These are phyloP conservation scores for Russula abietina DNA, from an alignment of 768 basidiomycete genomes.

Conservation along the genomic window DNA sequence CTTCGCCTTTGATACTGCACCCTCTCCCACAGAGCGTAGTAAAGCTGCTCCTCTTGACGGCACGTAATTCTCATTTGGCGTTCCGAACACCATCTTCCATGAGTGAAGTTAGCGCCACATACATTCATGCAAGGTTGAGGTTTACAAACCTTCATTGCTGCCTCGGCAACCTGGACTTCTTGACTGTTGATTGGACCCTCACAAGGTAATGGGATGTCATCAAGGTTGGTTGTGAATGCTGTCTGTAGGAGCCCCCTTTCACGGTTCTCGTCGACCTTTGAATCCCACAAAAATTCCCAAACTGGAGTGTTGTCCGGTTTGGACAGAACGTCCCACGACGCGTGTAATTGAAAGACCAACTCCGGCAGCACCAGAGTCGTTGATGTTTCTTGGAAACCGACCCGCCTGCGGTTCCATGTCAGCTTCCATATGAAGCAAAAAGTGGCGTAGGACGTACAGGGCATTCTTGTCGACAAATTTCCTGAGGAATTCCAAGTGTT, in stretches of 20 bases:
- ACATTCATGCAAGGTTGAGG: neutral
- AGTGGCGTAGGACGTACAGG: slow-evolving; percentile 50
- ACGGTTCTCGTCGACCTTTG: slow-evolving; percentile 64
- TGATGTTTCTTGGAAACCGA: slow-evolving; percentile 49
- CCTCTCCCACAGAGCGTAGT: slow-evolving; percentile 51
- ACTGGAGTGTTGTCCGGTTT: slow-evolving; percentile 37
- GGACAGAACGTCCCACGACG: slow-evolving; percentile 48
- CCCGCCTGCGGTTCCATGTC: slow-evolving; percentile 41
- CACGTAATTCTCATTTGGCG: slow-evolving; percentile 64
- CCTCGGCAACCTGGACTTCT: slow-evolving; percentile 51
- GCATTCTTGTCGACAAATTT: slow-evolving; percentile 79
- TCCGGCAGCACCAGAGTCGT: slow-evolving; percentile 36
- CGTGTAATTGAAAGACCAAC: slow-evolving; percentile 40
- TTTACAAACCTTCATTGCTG: slow-evolving; percentile 57
- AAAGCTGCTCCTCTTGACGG: slow-evolving; percentile 50
- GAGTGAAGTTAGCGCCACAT: neutral
- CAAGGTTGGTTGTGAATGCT: slow-evolving; percentile 44
- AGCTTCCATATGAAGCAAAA: slow-evolving; percentile 7
- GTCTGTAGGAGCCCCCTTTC: slow-evolving; percentile 61
- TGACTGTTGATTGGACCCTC: slow-evolving; percentile 32
- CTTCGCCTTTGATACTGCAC: slow-evolving; percentile 49
- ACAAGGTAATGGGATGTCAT: slow-evolving; percentile 34
- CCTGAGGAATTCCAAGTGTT: slow-evolving; percentile 78
- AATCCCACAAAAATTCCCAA: slow-evolving; percentile 75
- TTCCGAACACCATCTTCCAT: slow-evolving; percentile 68